These are phyloP conservation scores for Testicularia cyperi DNA, from an alignment of 1,284 basidiomycete species.

Conservation along the genomic window DNA sequence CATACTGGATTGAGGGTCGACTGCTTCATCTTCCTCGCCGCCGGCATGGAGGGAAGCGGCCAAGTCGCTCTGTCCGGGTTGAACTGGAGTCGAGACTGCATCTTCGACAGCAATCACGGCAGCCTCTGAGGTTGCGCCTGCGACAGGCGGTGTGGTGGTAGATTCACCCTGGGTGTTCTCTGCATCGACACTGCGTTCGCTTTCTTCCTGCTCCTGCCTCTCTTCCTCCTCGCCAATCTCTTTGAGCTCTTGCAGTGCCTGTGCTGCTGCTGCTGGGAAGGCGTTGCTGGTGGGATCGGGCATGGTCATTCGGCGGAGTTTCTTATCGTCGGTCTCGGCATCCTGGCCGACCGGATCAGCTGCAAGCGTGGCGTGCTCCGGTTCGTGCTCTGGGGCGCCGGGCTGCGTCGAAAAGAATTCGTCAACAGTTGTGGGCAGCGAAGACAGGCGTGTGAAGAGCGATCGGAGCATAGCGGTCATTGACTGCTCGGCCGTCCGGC, in stretches of 20 bases:
- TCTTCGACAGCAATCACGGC: too few species aligned
- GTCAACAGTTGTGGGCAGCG: constrained; percentile 62
- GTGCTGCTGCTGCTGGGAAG: constrained; percentile 50
- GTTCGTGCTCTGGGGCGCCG: constrained; percentile 37
- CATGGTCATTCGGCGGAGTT: constrained; percentile 56
- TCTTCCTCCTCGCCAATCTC: constrained; percentile 45
- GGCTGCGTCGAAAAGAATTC: constrained; percentile 42
- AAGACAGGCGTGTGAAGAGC: constrained; percentile 75
- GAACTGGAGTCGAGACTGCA: too few species aligned
- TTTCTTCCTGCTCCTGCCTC: constrained; percentile 6
- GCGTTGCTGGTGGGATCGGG: constrained; percentile 59
- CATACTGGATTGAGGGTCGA: too few species aligned
- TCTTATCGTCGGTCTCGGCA: constrained; percentile 36
- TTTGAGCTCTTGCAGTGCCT: constrained; percentile 37
- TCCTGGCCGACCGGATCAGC: constrained; percentile 45
- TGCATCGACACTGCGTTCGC: constrained; percentile 1
- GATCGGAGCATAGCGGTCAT: constrained; percentile 84
- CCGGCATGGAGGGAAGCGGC: neutral
- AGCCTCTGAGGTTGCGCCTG: neutral
- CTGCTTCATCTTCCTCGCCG: neutral
- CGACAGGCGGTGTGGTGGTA: too few species aligned
- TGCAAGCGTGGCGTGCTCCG: constrained; percentile 50
- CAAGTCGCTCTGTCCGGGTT: too few species aligned
- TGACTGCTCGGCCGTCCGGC: constrained; percentile 88
- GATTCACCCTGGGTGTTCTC: constrained; percentile 1